Evolutionary conservation across 73 alveolate genomes (phyloP).

Genomic region (Stentor coeruleus): DNA sequence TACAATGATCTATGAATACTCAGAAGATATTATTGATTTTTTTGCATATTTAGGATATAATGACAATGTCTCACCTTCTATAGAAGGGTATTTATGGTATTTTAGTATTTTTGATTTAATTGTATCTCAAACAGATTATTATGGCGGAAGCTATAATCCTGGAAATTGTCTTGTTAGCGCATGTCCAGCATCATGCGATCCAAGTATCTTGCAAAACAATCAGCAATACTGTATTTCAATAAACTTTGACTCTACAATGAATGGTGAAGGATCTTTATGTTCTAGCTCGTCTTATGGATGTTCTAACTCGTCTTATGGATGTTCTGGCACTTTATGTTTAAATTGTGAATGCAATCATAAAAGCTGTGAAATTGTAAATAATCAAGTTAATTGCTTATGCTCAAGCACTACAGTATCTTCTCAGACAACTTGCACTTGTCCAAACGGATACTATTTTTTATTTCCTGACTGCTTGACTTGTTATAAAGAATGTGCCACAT

Average conservation of each 20-base stretch:
- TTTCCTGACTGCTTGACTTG: not conserved
- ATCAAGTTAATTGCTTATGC: not conserved
- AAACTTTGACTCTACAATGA: too few species aligned
- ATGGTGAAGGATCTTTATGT: not conserved
- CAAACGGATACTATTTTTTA: not conserved
- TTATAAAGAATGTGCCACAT: not conserved
- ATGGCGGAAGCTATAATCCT: too few species aligned
- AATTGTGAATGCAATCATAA: not conserved
- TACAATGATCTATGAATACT: too few species aligned
- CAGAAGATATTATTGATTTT: too few species aligned
- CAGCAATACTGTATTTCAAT: not conserved
- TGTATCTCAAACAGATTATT: not conserved
- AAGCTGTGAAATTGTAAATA: not conserved
- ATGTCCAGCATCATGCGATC: not conserved
- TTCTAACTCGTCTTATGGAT: not conserved
- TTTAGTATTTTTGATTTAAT: not conserved
- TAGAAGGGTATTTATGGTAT: not conserved
- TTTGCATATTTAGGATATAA: too few species aligned
- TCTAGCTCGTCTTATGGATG: not conserved
- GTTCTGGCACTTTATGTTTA: not conserved
- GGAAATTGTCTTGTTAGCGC: not conserved
- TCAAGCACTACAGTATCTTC: not conserved
- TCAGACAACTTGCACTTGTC: not conserved
- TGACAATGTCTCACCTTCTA: too few species aligned
- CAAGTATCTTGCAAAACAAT: not conserved